Base-by-base conservation (phyloP, 345 rosid species). In the Moringa oleifera region DNA sequence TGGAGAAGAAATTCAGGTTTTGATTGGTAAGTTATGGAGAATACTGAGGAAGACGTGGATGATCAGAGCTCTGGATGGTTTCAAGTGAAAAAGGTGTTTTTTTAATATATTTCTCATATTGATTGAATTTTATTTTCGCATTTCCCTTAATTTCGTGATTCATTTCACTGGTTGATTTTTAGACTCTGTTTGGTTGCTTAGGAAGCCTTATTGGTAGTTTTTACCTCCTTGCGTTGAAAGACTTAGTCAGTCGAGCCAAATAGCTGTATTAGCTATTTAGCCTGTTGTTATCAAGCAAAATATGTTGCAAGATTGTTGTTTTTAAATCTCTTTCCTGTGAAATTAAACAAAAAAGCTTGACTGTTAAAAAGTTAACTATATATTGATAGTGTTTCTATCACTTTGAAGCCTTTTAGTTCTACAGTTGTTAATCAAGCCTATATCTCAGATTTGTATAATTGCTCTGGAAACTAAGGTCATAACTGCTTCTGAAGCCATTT, bases 31-130 rank as follows among this genome's bases (percentile, higher is more conserved):
- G 52, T 66, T 58, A 82, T 85, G 90, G 85, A 85, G 65, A 70
- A 25, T 67, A 70, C 60, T 64, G 78, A 64, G 50, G 85, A 73
- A 57, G 68, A 71, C 19, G 72, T 61, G 10, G 88, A 85, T 66
- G 91, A 85, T 85, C 86, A 83, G 52, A 75, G 86, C 68, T 79
- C 88, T 1, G 88, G 91, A 64, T 85, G 91, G 91, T 55, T 79
- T 70, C 68, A 81, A 81, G 88, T 85, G 55, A 85, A 81, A 76
- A 85, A 83, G 91, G 91, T 83, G 53, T 55, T 21, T 1, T 21
- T n/a, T 67, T 55, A 25, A 15, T 60, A 47, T 21, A 18, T 33
- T 22, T 66, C 13, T 56, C 51, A 23, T 18, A 36, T 63, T 15
- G 3, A 8, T 28, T 2, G 5, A 28, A 8, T 2, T 2, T 28